Evolutionary conservation across 768 basidiomycete genomes (phyloP).

Genomic region (Trametopsis cervina): DNA sequence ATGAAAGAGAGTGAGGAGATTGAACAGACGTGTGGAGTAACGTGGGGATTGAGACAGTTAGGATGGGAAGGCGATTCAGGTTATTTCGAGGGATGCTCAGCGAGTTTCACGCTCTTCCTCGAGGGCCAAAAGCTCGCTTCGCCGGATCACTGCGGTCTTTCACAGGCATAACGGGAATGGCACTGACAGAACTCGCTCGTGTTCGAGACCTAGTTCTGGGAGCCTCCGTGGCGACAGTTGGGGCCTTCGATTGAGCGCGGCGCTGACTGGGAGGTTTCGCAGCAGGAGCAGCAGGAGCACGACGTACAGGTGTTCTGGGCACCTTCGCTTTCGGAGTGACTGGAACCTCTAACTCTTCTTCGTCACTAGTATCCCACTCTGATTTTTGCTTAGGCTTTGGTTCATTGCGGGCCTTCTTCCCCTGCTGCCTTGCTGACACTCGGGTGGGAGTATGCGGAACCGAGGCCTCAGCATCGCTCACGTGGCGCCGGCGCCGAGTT

Average conservation of each 20-base stretch:
- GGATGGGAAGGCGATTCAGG: too few species aligned
- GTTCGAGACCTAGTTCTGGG: conserved; percentile 15
- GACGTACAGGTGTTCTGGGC: neutral
- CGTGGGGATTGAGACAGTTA: too few species aligned
- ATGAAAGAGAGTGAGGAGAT: too few species aligned
- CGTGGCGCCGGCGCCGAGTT: neutral
- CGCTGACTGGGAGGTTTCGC: neutral
- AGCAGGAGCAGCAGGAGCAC: neutral
- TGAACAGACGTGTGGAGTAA: too few species aligned
- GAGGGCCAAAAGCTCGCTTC: conserved; percentile 15
- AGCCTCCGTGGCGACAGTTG: conserved; percentile 5
- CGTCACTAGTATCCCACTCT: conserved; percentile 16
- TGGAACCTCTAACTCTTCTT: conserved; percentile 3
- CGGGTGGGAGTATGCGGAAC: neutral
- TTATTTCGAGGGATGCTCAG: too few species aligned
- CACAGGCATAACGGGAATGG: conserved; percentile 9
- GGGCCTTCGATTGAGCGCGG: neutral
- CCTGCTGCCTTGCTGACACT: neutral
- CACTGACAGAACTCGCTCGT: neutral
- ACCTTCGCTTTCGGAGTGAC: neutral
- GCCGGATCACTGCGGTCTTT: conserved; percentile 19
- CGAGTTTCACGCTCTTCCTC: too few species aligned
- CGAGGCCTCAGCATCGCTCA: neutral
- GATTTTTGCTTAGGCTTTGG: conserved; percentile 4
- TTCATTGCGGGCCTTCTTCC: neutral